phyloP scores from a whole-genome alignment of 2,329 filamentous ascomycete genomes.

The Cladosporium colombiae region DNA sequence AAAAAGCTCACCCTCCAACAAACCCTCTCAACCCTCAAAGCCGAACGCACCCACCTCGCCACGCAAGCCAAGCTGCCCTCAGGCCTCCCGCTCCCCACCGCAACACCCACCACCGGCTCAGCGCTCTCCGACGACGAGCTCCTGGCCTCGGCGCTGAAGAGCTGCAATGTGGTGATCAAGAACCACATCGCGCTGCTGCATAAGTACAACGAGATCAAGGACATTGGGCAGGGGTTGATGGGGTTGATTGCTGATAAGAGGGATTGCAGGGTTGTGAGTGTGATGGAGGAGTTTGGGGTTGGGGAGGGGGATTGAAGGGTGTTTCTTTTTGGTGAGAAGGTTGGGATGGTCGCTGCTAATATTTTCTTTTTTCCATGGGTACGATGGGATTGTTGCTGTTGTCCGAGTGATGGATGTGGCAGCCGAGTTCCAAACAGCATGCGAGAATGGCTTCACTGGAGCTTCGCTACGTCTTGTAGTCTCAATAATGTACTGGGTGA shows the following conservation, averaged over 20 bases:
- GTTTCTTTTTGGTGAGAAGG: background rate
- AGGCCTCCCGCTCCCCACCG: conserved; percentile 29
- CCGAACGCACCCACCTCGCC: conserved; percentile 43
- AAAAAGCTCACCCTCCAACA: conserved; percentile 46
- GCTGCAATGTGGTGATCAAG: conserved; percentile 57
- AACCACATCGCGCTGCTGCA: conserved; percentile 66
- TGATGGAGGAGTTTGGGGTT: conserved; percentile 53
- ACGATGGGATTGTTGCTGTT: background rate
- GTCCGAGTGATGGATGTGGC: background rate
- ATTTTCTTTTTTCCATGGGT: background rate
- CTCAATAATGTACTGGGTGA: background rate
- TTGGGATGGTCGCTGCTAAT: background rate
- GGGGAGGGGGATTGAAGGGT: conserved; percentile 44
- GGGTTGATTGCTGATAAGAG: conserved; percentile 67
- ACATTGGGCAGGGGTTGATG: conserved; percentile 66
- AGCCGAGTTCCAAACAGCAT: background rate
- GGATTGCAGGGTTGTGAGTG: conserved; percentile 54
- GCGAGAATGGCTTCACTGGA: background rate
- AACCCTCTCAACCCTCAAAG: conserved; percentile 49
- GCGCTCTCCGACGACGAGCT: conserved; percentile 29
- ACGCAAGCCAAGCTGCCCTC: conserved; percentile 31
- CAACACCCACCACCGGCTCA: conserved; percentile 10
- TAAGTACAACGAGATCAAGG: conserved; percentile 71
- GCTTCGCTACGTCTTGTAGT: background rate
- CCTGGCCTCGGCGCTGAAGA: conserved; percentile 37